Base-by-base conservation (phyloP, 768 basidiomycete genomes). In the Terana coerulea region DNA sequence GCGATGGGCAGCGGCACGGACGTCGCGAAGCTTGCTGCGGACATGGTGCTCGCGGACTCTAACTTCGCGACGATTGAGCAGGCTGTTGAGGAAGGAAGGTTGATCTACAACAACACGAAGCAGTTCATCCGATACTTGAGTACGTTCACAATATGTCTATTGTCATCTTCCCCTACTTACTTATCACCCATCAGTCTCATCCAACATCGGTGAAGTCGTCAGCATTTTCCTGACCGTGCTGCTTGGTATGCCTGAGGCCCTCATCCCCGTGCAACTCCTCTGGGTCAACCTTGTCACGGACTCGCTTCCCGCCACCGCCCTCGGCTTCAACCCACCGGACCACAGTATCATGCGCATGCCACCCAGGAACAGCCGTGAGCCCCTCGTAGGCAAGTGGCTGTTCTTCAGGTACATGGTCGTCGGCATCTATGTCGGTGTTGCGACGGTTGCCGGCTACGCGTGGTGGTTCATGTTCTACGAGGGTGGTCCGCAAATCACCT, bases 1-100 rank as follows among this genome's bases (percentile, higher is more conserved):
- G 95, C 95, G 3, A 99, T 99, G 95, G 95, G 95, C 40, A 95
- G 92, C 51, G 95, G 95, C 47, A 99, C 97, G 0, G 97, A 99
- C 65, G 95, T 99, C 36, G 95, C 95, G 55, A 98, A 98, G 71
- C 75, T 97, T 53, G 97, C 95, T 3, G 92, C 95, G 7, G 95
- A 99, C 69, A 95, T 99, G 93, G 94, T 99, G 26, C 81, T 95
- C 45, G 89, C 91, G 5, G 94, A 95, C 67, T 94, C 94, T 42
- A 98, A 98, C 75, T 99, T 99, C 69, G 86, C 93, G 10, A 95
- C 94, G 6, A 98, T 99, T 69, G 95, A 97, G 68, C 76, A 84
- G 60, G 95, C 95, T 7, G 94, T 99, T 39, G 95, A 98, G 69
- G 95, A 99, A 72, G 95, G 95, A 60, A 77, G 95, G 69, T 77